Base-by-base conservation (phyloP, 495 filamentous ascomycete genomes). In the Cladorrhinum samala region DNA sequence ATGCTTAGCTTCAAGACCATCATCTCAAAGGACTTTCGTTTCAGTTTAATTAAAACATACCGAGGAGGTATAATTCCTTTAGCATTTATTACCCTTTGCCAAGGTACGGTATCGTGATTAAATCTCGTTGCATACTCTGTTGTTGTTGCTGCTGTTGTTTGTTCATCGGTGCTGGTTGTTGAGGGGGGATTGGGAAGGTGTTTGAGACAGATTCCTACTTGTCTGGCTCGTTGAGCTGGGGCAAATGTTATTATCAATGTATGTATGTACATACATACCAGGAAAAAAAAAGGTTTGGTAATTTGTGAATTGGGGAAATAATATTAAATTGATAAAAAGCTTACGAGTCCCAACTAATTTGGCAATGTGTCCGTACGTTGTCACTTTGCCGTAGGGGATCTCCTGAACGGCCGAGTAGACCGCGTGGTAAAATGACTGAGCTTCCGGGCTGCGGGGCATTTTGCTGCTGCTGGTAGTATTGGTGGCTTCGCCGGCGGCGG, bases 21-120 rank as follows among this genome's bases (percentile, higher is more conserved):
- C n/a, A n/a, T n/a, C n/a, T n/a, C n/a, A n/a, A n/a, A n/a, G n/a
- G n/a, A n/a, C n/a, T n/a, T n/a, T n/a, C n/a, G n/a, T n/a, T n/a
- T n/a, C n/a, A n/a, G 33, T 37, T 38, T 43, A 8, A 43, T 2
- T 3, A 13, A 25, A 30, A 54, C 62, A 20, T 60, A 94, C 89
- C 91, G 80, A 27, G 84, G 86, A 25, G 89, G 92, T 56, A 97
- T 91, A 52, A 82, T 75, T 16, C 91, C 91, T 67, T 88, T 91
- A 2, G 86, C 68, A 62, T 91, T 94, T 55, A 96, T 86, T 9
- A 97, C 89, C 43, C 92, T 76, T 72, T 96, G 92, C 92, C 92
- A 97, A 3, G 91, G 92, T 9, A 96, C 91, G 59, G 88, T 96
- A 16, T 68, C 75, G 51, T 77, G 71, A 61, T 96, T 80, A 68